Evolutionary conservation across 1,284 basidiomycete genomes (phyloP).

Genomic region (Trametes pubescens): DNA sequence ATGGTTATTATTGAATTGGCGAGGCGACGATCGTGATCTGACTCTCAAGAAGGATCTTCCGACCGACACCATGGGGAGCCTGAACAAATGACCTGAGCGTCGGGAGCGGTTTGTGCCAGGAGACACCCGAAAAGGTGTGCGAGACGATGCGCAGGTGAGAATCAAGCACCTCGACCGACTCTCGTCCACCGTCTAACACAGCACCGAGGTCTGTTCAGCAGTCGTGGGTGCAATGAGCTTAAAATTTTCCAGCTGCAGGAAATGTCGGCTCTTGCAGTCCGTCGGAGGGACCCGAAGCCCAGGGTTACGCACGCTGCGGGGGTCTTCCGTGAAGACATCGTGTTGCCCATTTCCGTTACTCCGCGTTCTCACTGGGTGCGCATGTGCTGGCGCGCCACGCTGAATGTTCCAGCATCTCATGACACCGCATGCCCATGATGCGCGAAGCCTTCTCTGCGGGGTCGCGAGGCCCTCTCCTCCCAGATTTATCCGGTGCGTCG

Average conservation of each 20-base stretch:
- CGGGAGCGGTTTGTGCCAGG: neutral
- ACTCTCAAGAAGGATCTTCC: slow-evolving; percentile 1
- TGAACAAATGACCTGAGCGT: neutral
- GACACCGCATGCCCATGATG: slow-evolving; percentile 21
- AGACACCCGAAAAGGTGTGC: neutral
- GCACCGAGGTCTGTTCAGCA: neutral
- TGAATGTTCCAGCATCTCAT: slow-evolving; percentile 22
- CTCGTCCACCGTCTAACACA: neutral
- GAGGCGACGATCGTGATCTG: slow-evolving; percentile 17
- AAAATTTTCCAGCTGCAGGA: slow-evolving; percentile 14
- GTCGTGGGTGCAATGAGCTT: slow-evolving; percentile 16
- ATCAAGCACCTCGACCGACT: neutral
- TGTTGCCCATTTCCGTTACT: slow-evolving; percentile 10
- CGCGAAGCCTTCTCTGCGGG: slow-evolving; percentile 10
- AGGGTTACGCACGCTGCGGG: slow-evolving; percentile 1
- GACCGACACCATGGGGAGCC: neutral
- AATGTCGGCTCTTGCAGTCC: neutral
- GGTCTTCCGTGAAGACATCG: slow-evolving; percentile 2
- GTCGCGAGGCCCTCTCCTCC: neutral
- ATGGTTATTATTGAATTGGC: slow-evolving; percentile 12
- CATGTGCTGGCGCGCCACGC: slow-evolving; percentile 17
- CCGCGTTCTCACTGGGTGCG: slow-evolving; percentile 15
- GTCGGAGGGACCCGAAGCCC: slow-evolving; percentile 12
- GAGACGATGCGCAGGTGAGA: neutral
- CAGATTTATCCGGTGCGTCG: slow-evolving; percentile 19